Conservation (phyloP, 1,284 basidiomycete genomes). For the Termitomyces sp. region DNA sequence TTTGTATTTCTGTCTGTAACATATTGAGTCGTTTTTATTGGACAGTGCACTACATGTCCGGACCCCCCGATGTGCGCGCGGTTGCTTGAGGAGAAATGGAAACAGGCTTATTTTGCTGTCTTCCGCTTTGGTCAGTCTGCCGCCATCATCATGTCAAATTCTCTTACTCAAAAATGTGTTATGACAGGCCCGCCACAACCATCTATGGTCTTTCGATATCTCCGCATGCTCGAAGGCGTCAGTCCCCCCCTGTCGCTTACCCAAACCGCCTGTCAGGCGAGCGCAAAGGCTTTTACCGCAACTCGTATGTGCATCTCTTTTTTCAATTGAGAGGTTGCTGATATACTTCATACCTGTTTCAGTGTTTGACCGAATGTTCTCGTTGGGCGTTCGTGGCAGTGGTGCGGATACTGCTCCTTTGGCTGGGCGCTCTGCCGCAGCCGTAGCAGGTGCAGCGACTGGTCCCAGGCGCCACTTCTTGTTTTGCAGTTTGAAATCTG, state of each 20-base stretch:
- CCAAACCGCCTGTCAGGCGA: constrained; percentile 81
- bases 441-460: constrained; percentile 49
- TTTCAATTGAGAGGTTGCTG: background rate
- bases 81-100: constrained; percentile 93
- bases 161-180: constrained; percentile 59
- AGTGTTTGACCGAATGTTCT: constrained; percentile 95
- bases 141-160: constrained; percentile 6
- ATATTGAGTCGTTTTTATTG: background rate
- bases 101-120: constrained; percentile 80
- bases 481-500: constrained; percentile 67
- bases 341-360: background rate
- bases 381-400: constrained; percentile 68
- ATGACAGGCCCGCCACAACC: constrained; percentile 72
- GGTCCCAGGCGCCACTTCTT: constrained; percentile 78
- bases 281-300: constrained; percentile 81
- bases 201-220: constrained; percentile 85
- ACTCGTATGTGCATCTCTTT: constrained; percentile 48
- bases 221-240: constrained; percentile 76
- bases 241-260: constrained; percentile 76
- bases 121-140: constrained; percentile 71
- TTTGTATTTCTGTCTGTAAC: constrained; percentile 8
- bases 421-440: constrained; percentile 54
- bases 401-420: constrained; percentile 60
- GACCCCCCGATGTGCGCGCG: constrained; percentile 76
- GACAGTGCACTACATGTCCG: constrained; percentile 77